Conservation (phyloP, 768 basidiomycete genomes). For the Asterophora parasitica region DNA sequence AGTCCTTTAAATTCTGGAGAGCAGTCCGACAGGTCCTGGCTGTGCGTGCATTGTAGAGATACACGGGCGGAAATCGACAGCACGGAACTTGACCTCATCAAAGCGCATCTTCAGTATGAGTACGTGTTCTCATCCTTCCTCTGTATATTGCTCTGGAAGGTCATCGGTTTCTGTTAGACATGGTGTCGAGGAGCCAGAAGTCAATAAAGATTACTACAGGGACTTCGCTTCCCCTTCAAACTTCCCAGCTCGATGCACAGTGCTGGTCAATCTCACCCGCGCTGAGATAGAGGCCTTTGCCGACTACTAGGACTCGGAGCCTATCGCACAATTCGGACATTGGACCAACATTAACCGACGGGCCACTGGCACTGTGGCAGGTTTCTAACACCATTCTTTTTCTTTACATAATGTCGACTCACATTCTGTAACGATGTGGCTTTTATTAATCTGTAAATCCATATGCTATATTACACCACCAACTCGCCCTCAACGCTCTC, state of each 20-base stretch:
- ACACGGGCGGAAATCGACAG: conserved; percentile 28
- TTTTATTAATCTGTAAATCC: conserved; percentile 1
- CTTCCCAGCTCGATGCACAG: neutral
- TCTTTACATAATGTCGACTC: too few species aligned
- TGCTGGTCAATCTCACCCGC: neutral
- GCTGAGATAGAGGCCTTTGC: neutral
- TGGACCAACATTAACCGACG: neutral
- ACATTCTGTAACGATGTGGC: too few species aligned
- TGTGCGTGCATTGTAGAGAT: conserved; percentile 38
- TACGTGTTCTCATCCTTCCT: conserved; percentile 6
- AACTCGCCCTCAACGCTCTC: conserved; percentile 88
- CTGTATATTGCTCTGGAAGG: neutral
- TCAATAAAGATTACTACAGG: conserved; percentile 26
- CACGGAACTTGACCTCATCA: conserved; percentile 23
- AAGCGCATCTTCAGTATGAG: conserved; percentile 25
- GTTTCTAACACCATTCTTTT: neutral
- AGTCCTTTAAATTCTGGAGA: neutral
- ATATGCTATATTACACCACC: conserved; percentile 42
- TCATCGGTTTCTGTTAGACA: conserved; percentile 15
- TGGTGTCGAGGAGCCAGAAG: conserved; percentile 12
- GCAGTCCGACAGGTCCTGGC: conserved; percentile 18
- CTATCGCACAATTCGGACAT: too few species aligned
- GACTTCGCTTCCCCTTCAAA: conserved; percentile 18
- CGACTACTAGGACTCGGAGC: too few species aligned
- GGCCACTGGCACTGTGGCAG: too few species aligned